phyloP scores from a whole-genome alignment of 2,329 filamentous ascomycete genomes.

The Aspergillus novofumigatus region DNA sequence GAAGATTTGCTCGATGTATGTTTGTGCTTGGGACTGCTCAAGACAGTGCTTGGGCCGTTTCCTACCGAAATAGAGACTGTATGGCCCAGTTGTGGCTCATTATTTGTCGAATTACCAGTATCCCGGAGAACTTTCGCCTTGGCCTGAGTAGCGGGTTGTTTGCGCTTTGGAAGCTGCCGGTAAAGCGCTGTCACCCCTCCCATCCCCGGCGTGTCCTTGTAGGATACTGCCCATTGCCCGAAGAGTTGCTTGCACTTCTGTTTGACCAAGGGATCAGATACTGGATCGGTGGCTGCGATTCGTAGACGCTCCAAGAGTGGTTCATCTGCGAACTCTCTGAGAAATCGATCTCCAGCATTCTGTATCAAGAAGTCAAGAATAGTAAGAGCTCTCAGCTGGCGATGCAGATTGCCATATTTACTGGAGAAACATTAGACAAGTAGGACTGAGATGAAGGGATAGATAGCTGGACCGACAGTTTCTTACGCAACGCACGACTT shows the following conservation, averaged over 20 bases:
- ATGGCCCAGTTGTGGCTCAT: conserved; percentile 35
- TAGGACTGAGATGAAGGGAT: neutral
- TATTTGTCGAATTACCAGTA: conserved; percentile 52
- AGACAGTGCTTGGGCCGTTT: conserved; percentile 35
- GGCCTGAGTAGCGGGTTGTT: conserved; percentile 70
- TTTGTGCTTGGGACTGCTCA: conserved; percentile 33
- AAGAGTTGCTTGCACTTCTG: conserved; percentile 86
- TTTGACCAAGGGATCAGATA: conserved; percentile 81
- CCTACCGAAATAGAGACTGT: conserved; percentile 37
- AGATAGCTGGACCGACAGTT: conserved; percentile 57
- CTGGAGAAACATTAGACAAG: conserved; percentile 34
- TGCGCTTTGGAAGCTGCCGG: conserved; percentile 61
- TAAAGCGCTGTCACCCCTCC: conserved; percentile 77
- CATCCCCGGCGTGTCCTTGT: conserved; percentile 75
- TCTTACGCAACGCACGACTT: conserved; percentile 89
- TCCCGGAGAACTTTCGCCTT: conserved; percentile 80
- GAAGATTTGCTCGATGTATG: conserved; percentile 35
- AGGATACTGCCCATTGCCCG: conserved; percentile 76
- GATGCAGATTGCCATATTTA: conserved; percentile 93
- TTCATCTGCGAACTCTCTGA: conserved; percentile 84
- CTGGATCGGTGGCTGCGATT: conserved; percentile 76
- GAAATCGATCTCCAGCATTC: conserved; percentile 84
- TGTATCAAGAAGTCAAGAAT: conserved; percentile 91
- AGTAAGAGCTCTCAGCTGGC: conserved; percentile 81
- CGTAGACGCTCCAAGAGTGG: conserved; percentile 86